A percentile compares a stretch with the other conserved stretches of the same genome.
phyloP scores from a whole-genome alignment of 257 asterid species.

The Plantago elongata region DNA sequence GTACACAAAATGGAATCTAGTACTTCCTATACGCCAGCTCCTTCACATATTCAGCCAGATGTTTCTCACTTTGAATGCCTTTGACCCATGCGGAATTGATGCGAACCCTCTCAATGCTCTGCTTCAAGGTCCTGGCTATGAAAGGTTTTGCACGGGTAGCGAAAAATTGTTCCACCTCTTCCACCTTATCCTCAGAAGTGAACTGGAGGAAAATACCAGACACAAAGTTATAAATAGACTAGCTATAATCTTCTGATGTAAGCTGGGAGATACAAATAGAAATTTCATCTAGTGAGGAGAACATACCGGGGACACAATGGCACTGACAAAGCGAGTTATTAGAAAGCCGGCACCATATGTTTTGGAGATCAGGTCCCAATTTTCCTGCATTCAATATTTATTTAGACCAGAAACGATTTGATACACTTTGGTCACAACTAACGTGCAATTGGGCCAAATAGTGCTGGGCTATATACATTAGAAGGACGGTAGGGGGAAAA shows the following conservation, averaged over 20 bases:
- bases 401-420: neutral
- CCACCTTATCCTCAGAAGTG: slow-evolving; percentile 65
- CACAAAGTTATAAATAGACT: neutral
- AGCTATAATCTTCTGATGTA: neutral
- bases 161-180: slow-evolving; percentile 66
- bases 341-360: slow-evolving; percentile 87
- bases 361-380: slow-evolving; percentile 70
- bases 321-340: slow-evolving; percentile 63
- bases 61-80: slow-evolving; percentile 65
- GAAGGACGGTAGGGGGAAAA: too few relatives aligned
- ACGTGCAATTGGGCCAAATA: too few relatives aligned
- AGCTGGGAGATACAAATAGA: neutral
- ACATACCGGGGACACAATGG: slow-evolving; percentile 78
- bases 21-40: slow-evolving; percentile 67
- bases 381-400: slow-evolving; percentile 37
- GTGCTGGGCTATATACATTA: too few relatives aligned
- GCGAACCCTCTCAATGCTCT: slow-evolving; percentile 74
- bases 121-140: slow-evolving; percentile 84
- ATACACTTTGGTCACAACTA: too few relatives aligned
- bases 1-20: slow-evolving; percentile 32
- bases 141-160: slow-evolving; percentile 73
- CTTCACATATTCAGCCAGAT: slow-evolving; percentile 48
- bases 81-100: slow-evolving; percentile 73
- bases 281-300: slow-evolving; percentile 10
- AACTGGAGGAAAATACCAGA: slow-evolving; percentile 33